These are phyloP conservation scores for Hypoxylon perforatum DNA, from an alignment of 495 filamentous ascomycete genomes.

Conservation along the genomic window DNA sequence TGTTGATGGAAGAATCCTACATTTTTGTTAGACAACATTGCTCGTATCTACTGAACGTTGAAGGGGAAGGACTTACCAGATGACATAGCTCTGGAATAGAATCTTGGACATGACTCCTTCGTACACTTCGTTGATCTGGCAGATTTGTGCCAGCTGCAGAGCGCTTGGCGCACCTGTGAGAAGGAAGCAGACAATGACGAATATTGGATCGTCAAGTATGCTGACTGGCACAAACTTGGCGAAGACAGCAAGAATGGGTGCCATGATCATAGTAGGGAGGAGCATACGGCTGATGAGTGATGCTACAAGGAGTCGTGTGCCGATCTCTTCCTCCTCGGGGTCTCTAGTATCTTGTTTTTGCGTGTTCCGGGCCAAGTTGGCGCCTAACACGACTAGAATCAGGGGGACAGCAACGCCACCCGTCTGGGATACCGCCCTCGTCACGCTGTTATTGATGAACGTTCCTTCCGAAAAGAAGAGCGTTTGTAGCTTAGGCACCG, in stretches of 20 bases:
- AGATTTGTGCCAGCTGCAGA: constrained; percentile 95
- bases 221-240: constrained; percentile 94
- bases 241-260: constrained; percentile 86
- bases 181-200: constrained; percentile 96
- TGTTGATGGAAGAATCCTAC: constrained; percentile 92
- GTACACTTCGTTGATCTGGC: constrained; percentile 97
- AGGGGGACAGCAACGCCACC: constrained; percentile 93
- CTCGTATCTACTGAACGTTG: neutral
- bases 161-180: constrained; percentile 94
- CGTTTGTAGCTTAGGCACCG: constrained; percentile 82
- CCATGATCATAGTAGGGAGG: constrained; percentile 90
- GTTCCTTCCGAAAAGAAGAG: constrained; percentile 91
- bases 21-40: constrained; percentile 38
- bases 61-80: constrained; percentile 72
- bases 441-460: constrained; percentile 93
- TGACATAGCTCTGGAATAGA: constrained; percentile 96
- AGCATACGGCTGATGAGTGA: constrained; percentile 91
- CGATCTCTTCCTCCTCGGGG: constrained; percentile 71
- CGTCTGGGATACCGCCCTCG: constrained; percentile 83
- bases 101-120: constrained; percentile 92
- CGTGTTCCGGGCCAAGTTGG: constrained; percentile 87
- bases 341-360: constrained; percentile 67
- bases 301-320: constrained; percentile 84
- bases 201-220: constrained; percentile 97
- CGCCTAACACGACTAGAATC: constrained; percentile 95